Evolutionary conservation across 1,139 yeast genomes (phyloP).

Genomic region (Entelexis paramagnoliae): DNA sequence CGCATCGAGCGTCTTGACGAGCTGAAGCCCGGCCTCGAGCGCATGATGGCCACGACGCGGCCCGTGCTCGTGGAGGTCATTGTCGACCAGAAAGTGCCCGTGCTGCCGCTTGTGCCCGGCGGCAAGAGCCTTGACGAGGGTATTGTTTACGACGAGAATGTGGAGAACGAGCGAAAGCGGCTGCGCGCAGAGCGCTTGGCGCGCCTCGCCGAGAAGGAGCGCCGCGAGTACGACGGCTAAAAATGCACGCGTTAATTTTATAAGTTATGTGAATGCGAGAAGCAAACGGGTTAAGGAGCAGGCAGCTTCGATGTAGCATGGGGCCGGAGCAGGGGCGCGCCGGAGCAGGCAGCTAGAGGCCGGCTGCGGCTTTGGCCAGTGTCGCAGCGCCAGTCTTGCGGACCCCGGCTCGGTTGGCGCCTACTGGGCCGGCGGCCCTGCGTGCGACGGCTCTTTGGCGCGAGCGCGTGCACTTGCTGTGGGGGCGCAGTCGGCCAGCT

Average conservation of each 20-base stretch:
- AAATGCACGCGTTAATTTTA: neutral
- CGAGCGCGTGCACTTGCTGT: neutral
- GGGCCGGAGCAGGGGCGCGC: no score
- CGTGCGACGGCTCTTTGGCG: no score
- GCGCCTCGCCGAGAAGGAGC: conserved; percentile 23
- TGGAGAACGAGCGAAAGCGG: conserved; percentile 62
- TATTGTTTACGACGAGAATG: conserved; percentile 70
- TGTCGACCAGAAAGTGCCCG: conserved; percentile 94
- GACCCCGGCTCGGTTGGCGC: no score
- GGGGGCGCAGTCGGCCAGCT: neutral
- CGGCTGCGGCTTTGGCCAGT: no score
- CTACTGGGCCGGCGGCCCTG: no score
- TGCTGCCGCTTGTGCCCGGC: conserved; percentile 95
- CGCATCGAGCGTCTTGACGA: conserved; percentile 62
- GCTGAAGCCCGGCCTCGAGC: conserved; percentile 49
- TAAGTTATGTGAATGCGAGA: no score
- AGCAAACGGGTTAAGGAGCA: no score
- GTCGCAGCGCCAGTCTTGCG: no score
- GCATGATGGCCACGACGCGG: conserved; percentile 64
- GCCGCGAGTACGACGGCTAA: conserved; percentile 22
- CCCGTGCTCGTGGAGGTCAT: conserved; percentile 85
- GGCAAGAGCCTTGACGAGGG: conserved; percentile 93
- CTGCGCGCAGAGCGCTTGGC: conserved; percentile 31
- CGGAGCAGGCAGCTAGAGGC: no score
- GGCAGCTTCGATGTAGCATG: no score